phyloP scores from a whole-genome alignment of 108 stramenopile species.

The Halocafeteria seosinensis region DNA sequence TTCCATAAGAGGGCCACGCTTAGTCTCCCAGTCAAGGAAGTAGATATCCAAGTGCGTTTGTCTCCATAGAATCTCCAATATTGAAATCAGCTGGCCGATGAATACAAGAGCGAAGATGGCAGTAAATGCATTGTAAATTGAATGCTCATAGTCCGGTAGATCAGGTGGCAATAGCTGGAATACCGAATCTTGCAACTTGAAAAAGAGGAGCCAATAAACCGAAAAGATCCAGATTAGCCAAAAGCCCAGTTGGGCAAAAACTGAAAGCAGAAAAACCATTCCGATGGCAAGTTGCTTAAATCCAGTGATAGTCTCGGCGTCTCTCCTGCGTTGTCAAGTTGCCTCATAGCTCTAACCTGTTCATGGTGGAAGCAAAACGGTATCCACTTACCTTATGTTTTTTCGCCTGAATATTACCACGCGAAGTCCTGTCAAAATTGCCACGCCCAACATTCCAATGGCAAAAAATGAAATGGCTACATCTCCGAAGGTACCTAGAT shows the following conservation, averaged over 20 bases:
- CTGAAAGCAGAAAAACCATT: not conserved
- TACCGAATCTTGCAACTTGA: conserved; percentile 51
- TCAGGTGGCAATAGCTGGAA: conserved; percentile 46
- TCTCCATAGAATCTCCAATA: conserved; percentile 23
- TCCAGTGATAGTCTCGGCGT: too few relatives aligned
- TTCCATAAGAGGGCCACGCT: not conserved
- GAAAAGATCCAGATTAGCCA: not conserved
- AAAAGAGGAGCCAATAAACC: conserved; percentile 42
- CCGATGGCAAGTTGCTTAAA: too few relatives aligned
- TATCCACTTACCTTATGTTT: too few relatives aligned
- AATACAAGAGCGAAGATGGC: conserved; percentile 30
- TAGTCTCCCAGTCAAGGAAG: conserved; percentile 57
- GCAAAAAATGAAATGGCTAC: too few relatives aligned
- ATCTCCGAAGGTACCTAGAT: too few relatives aligned
- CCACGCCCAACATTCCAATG: too few relatives aligned
- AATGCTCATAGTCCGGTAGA: conserved; percentile 20
- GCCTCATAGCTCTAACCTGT: too few relatives aligned
- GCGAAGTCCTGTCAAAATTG: too few relatives aligned
- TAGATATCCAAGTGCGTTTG: conserved; percentile 47
- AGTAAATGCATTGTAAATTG: conserved; percentile 40
- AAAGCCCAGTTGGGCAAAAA: conserved; percentile 8
- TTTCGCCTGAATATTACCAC: too few relatives aligned
- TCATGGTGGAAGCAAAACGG: too few relatives aligned
- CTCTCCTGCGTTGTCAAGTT: too few relatives aligned
- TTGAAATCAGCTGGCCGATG: conserved; percentile 33